Percentiles rank a stretch among this genome's conserved stretches.
These are phyloP conservation scores for Fusarium floridanum DNA, from an alignment of 2,329 filamentous ascomycete species.

Conservation along the genomic window DNA sequence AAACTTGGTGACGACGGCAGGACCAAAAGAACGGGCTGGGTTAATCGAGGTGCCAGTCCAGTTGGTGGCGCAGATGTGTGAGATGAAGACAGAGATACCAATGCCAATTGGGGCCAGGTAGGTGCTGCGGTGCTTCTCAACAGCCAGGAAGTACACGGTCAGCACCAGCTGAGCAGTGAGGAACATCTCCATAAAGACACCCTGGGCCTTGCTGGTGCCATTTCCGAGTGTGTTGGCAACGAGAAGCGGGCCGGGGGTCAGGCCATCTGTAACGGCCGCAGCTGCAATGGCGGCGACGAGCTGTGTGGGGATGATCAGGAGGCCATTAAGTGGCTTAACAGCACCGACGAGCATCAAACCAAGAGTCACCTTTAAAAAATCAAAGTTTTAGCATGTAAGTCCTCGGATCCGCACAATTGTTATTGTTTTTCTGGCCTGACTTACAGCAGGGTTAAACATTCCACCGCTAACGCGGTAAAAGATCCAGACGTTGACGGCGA, in stretches of 20 bases:
- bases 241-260: slow-evolving; percentile 69
- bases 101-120: slow-evolving; percentile 80
- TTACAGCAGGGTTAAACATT: slow-evolving; percentile 65
- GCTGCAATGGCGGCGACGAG: slow-evolving; percentile 70
- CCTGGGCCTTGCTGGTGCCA: slow-evolving; percentile 65
- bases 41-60: slow-evolving; percentile 65
- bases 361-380: slow-evolving; percentile 61
- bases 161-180: slow-evolving; percentile 74
- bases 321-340: slow-evolving; percentile 64
- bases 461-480: slow-evolving; percentile 68
- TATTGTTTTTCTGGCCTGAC: slow-evolving; percentile 32
- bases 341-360: slow-evolving; percentile 71
- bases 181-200: slow-evolving; percentile 76
- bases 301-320: slow-evolving; percentile 68
- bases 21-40: slow-evolving; percentile 65
- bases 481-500: slow-evolving; percentile 68
- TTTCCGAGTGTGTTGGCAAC: slow-evolving; percentile 69
- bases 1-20: slow-evolving; percentile 59
- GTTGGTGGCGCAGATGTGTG: slow-evolving; percentile 59
- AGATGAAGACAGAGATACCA: slow-evolving; percentile 77
- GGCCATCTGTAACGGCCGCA: slow-evolving; percentile 66
- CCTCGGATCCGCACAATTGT: neutral
- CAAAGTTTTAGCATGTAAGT: slow-evolving; percentile 8
- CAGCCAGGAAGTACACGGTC: slow-evolving; percentile 76
- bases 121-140: slow-evolving; percentile 80